Evolutionary conservation across 2,329 filamentous ascomycete genomes (phyloP).

Genomic region (Penicillium sp.): DNA sequence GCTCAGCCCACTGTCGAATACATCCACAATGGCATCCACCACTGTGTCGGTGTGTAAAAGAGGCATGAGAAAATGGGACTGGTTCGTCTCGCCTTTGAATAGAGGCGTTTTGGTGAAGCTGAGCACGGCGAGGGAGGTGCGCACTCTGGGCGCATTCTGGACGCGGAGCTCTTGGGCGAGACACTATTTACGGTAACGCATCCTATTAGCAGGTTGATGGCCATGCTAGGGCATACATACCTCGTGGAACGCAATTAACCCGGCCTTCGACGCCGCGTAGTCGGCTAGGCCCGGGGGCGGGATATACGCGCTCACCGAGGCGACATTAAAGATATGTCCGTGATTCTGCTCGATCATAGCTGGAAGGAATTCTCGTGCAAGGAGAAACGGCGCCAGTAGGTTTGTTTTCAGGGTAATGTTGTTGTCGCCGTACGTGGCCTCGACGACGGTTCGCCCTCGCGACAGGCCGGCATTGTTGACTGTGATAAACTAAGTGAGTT

Average conservation of each 20-base stretch:
- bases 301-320: constrained; percentile 32
- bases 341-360: constrained; percentile 29
- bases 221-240: neutral
- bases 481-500: constrained; percentile 10
- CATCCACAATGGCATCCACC: constrained; percentile 29
- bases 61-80: constrained; percentile 28
- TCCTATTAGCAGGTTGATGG: neutral
- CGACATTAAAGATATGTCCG: constrained; percentile 31
- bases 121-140: constrained; percentile 27
- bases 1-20: constrained; percentile 26
- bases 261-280: constrained; percentile 31
- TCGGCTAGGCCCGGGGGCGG: constrained; percentile 30
- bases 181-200: neutral
- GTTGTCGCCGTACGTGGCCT: constrained; percentile 24
- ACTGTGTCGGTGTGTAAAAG: constrained; percentile 32
- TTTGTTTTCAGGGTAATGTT: constrained; percentile 29
- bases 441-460: constrained; percentile 22
- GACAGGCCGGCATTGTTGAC: constrained; percentile 29
- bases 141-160: constrained; percentile 23
- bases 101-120: constrained; percentile 32
- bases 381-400: constrained; percentile 27
- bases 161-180: constrained; percentile 23
- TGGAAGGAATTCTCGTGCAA: constrained; percentile 29
- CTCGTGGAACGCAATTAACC: constrained; percentile 31
- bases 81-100: constrained; percentile 32